Base-by-base conservation (phyloP, 176 grass and related monocot species). In the Aegilops sharonensis region DNA sequence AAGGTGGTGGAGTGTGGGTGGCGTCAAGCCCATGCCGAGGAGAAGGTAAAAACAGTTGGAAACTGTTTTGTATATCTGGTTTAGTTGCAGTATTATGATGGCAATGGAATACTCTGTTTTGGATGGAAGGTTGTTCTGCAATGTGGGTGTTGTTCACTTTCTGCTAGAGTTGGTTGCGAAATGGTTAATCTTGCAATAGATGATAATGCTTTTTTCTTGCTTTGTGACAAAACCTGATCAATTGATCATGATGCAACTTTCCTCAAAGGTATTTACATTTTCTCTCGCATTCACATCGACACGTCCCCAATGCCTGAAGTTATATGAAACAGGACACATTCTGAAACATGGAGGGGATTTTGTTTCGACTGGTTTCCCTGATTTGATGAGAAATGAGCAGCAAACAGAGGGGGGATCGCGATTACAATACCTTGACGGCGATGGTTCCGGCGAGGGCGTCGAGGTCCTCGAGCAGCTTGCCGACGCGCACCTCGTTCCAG, bases 391-490 rank as follows among this genome's bases (percentile, higher is more conserved):
- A 30, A 75, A 75, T 75, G 42, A 8, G 23, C 0, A 50, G 2
- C 12, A 27, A 35, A 4, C 9, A 34, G 24, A 39, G 17, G 18
- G 71, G 3, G 1, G 50, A 52, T 40, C 1, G 5, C 2, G 9
- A 15, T 8, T 4, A 65, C 3, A 21, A 2, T 91, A 98, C 97
- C 93, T 98, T 98, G 74, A 98, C 92, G 47, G 94, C 78, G 67
- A 98, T 94, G 70, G 96, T 98, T 2, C 96, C 96, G 21, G 96
- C 96, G 60, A 98, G 96, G 11, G 96, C 96, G 67, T 98, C 96
- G 48, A 98, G 91, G 77, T 98, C 97, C 90, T 98, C 97, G 69
- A 98, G 91, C 70, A 98, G 81, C 80, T 95, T 98, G 13, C 94
- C 97, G 71, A 98, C 88, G 74, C 97, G 92, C 76, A 94, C 92